A percentile compares a stretch with the other conserved stretches of the same genome.
These are phyloP conservation scores for Helminthosporium solani DNA, from an alignment of 2,329 filamentous ascomycete species.

Conservation along the genomic window DNA sequence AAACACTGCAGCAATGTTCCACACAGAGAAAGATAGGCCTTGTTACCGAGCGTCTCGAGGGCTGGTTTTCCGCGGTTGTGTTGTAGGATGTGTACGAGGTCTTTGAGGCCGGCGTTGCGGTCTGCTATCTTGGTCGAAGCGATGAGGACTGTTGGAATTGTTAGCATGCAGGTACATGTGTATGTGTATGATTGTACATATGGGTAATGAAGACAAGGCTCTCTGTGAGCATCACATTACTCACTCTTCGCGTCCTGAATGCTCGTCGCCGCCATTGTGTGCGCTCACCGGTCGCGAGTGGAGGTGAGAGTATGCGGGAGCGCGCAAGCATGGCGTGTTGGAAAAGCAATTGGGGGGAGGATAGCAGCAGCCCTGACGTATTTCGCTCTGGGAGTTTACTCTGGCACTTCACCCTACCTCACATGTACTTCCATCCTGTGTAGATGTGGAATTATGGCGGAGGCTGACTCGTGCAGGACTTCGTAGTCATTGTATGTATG, in stretches of 20 bases:
- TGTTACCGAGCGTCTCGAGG: conserved; percentile 62
- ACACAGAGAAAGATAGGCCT: conserved; percentile 77
- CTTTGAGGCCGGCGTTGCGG: conserved; percentile 54
- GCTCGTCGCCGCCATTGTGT: conserved; percentile 31
- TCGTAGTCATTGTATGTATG: not conserved
- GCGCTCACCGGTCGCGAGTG: conserved; percentile 2
- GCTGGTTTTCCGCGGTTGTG: conserved; percentile 51
- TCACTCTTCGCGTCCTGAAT: conserved; percentile 41
- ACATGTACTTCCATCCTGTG: not conserved
- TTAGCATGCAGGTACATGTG: conserved; percentile 16
- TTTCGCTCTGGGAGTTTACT: not conserved
- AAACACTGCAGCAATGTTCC: conserved; percentile 75
- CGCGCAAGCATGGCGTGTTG: conserved; percentile 2
- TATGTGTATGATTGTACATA: too few species aligned
- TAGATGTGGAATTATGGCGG: conserved; percentile 10
- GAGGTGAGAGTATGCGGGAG: conserved; percentile 7
- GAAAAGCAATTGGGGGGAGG: not conserved
- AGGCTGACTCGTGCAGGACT: too few species aligned
- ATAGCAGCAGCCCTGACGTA: not conserved
- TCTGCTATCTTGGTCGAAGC: conserved; percentile 39
- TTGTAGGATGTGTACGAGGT: conserved; percentile 58
- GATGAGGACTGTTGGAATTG: conserved; percentile 28
- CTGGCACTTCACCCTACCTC: not conserved
- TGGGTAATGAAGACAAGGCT: not conserved
- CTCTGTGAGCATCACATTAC: not conserved